phyloP scores from a whole-genome alignment of 2,329 filamentous ascomycete genomes.

The Colletotrichum tamarilloi region DNA sequence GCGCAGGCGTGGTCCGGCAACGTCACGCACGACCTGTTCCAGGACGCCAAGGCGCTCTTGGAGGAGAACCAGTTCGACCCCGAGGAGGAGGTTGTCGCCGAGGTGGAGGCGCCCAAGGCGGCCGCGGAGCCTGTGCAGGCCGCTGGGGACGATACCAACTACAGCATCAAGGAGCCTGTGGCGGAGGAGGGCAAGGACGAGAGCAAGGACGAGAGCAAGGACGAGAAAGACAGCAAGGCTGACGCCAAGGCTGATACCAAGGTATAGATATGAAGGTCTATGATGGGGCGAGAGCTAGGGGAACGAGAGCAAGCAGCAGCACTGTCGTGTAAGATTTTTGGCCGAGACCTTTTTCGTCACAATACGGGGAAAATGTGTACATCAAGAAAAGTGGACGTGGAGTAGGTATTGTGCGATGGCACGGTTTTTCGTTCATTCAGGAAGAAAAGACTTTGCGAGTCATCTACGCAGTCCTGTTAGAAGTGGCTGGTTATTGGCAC shows the following conservation, averaged over 20 bases:
- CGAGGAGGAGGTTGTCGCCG: conserved; percentile 10
- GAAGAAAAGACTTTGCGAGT: neutral
- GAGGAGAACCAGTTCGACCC: conserved; percentile 1
- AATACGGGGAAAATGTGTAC: conserved; percentile 10
- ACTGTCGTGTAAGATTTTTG: neutral
- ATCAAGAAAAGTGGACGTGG: conserved; percentile 21
- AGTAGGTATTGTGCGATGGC: neutral
- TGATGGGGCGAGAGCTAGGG: neutral
- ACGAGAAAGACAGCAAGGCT: conserved; percentile 14
- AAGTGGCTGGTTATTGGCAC: conserved; percentile 4
- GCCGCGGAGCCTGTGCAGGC: conserved; percentile 5
- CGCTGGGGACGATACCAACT: neutral
- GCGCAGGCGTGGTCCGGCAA: conserved; percentile 63
- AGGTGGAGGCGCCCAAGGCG: conserved; percentile 29
- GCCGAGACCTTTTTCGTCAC: neutral
- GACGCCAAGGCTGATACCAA: conserved; percentile 21
- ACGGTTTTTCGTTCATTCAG: neutral
- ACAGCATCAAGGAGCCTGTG: conserved; percentile 38
- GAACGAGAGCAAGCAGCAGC: no score
- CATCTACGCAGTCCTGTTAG: neutral
- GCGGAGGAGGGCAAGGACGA: conserved; percentile 34
- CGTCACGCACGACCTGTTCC: conserved; percentile 60
- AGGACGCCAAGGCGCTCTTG: conserved; percentile 1
- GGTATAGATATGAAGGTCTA: neutral
- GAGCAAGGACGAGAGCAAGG: neutral